Base-by-base conservation (phyloP, 2,329 filamentous ascomycete genomes). In the Cladophialophora exuberans region DNA sequence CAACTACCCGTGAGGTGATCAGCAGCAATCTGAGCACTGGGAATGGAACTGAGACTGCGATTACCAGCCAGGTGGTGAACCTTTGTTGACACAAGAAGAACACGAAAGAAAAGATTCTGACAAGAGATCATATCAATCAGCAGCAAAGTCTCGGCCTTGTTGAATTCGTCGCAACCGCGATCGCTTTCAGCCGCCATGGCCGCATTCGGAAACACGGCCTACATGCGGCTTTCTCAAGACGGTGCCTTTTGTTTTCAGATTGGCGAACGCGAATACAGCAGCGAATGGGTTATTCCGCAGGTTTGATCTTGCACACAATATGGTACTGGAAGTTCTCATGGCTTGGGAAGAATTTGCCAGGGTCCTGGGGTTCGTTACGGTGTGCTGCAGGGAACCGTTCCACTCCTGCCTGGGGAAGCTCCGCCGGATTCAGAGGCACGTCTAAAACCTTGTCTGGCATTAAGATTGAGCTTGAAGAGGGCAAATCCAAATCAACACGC, bases 31-130 rank as follows among this genome's bases (percentile, higher is more conserved):
- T 62, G 43, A 57, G 56, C 13, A 41, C 49, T 52, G 49, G 56
- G 45, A 52, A 46, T 35, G 17, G 56, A 9, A 41, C 49, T 52
- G 49, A 57, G 45, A 52, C 50, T 35, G 17, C 25, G 33, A 30
- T 38, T 25, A 39, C 46, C 39, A 33, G 52, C 31, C 30, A 23
- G 39, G 30, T 23, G 52, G 46, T 45, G 23, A 47, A 62, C 38
- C 60, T 62, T 62, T 62, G 60, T 62, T 56, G 50, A 54, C 25
- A 43, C 33, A 57, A 59, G 55, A 59, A 55, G 46, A 56, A 46
- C 15, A 52, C 36, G 42, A 59, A 43, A 48, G 57, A 49, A 60
- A 60, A 53, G 49, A 45, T 39, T 39, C 50, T 41, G 43, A 42
- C 52, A 59, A 52, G 47, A 39, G 41, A 50, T 48, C 55, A 61